phyloP scores from a whole-genome alignment of 331 rosid genomes.

The Malus hybrid region DNA sequence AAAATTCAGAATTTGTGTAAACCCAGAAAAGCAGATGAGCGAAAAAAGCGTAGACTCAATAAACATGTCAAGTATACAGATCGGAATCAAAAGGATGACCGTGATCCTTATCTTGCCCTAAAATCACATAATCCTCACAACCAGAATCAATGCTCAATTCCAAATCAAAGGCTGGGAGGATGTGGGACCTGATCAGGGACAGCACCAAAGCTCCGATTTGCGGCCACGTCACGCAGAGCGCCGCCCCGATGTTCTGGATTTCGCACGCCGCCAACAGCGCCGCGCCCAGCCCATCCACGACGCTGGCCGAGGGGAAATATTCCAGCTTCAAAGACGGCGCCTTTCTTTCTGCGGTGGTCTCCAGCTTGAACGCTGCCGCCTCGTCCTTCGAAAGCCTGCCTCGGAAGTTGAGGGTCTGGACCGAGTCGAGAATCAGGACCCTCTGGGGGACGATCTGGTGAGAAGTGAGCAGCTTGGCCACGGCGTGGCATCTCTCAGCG shows the following conservation, averaged over 20 bases:
- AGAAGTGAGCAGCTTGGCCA: constrained; percentile 38
- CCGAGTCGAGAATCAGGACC: constrained; percentile 52
- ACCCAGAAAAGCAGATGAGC: not conserved
- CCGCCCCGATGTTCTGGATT: constrained; percentile 40
- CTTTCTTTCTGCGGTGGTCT: constrained; percentile 45
- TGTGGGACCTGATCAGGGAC: constrained; percentile 37
- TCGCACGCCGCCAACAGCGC: constrained; percentile 61
- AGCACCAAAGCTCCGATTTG: constrained; percentile 41
- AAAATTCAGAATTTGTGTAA: not conserved
- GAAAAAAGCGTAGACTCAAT: not conserved
- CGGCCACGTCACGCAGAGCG: constrained; percentile 73
- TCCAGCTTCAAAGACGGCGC: constrained; percentile 30
- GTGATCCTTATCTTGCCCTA: constrained; percentile 33
- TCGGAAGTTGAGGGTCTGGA: constrained; percentile 42
- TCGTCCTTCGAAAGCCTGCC: constrained; percentile 48
- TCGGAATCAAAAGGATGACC: constrained; percentile 36
- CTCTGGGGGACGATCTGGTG: constrained; percentile 32
- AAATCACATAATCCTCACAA: constrained; percentile 12
- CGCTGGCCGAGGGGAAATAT: constrained; percentile 75
- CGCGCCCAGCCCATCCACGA: constrained; percentile 74
- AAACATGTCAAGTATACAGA: constrained; percentile 44
- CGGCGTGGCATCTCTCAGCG: constrained; percentile 40
- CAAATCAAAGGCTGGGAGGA: constrained; percentile 34
- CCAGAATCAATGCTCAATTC: constrained; percentile 10
- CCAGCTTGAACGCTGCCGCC: constrained; percentile 57